Conservation (phyloP, 2,329 filamentous ascomycete genomes). For the Hypoxylon sp. region DNA sequence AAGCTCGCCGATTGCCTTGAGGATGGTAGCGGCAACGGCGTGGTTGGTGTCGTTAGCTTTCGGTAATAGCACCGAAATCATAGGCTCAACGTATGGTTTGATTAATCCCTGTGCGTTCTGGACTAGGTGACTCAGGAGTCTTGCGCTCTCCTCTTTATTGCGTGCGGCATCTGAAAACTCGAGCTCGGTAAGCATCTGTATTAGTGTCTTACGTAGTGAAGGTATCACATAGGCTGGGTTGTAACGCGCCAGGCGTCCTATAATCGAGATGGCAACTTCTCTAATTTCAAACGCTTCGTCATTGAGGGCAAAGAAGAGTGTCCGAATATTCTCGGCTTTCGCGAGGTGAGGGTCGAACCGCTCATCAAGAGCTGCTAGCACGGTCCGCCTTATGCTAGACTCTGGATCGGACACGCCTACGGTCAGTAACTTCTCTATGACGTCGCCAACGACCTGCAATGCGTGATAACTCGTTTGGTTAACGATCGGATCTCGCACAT, state of each 20-base stretch:
- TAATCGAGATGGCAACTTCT: constrained; percentile 95
- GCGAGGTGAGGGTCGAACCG: constrained; percentile 97
- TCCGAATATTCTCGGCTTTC: constrained; percentile 96
- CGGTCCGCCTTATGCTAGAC: constrained; percentile 86
- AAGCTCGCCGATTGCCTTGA: constrained; percentile 93
- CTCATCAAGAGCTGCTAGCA: constrained; percentile 88
- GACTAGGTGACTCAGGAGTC: constrained; percentile 90
- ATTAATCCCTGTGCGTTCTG: constrained; percentile 93
- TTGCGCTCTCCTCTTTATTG: constrained; percentile 96
- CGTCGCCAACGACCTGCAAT: constrained; percentile 95
- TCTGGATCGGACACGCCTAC: constrained; percentile 94
- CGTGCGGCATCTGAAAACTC: constrained; percentile 94
- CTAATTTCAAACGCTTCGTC: constrained; percentile 93
- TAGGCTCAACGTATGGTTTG: constrained; percentile 95
- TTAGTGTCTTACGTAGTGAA: constrained; percentile 90
- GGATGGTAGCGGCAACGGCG: constrained; percentile 91
- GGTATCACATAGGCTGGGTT: constrained; percentile 99
- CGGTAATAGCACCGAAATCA: constrained; percentile 92
- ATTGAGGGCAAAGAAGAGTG: constrained; percentile 93
- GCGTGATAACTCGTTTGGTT: constrained; percentile 98
- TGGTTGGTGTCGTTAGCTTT: constrained; percentile 88
- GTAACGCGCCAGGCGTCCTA: constrained; percentile 88
- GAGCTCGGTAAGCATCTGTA: constrained; percentile 95
- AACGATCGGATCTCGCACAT: constrained; percentile 95
- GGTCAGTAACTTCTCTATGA: constrained; percentile 95